A percentile compares a stretch with the other conserved stretches of the same genome.
Evolutionary conservation across 176 grass and related monocot species (phyloP).

Genomic region (Musa beccarii): DNA sequence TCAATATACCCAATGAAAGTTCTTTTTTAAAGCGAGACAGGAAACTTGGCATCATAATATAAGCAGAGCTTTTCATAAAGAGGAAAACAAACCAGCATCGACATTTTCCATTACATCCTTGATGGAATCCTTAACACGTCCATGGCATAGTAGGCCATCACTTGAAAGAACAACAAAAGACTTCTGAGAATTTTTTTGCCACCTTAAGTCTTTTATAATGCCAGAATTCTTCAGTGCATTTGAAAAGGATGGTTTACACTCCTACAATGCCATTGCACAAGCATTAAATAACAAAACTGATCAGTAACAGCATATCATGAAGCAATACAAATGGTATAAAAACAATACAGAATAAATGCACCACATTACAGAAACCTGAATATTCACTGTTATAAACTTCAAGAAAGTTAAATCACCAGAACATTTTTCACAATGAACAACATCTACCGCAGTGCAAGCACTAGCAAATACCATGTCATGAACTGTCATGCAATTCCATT

Average conservation of each 20-base stretch:
- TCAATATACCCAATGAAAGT: neutral
- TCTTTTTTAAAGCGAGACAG: neutral
- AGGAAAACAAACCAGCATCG: constrained; percentile 53
- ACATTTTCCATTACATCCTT: constrained; percentile 69
- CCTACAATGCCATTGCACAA: constrained; percentile 23
- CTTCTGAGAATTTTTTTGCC: constrained; percentile 47
- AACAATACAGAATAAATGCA: neutral
- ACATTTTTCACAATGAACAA: neutral
- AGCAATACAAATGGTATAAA: neutral
- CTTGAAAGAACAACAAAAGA: constrained; percentile 55
- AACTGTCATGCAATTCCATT: neutral
- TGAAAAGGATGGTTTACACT: constrained; percentile 43
- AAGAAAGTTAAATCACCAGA: too few species aligned
- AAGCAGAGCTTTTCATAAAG: neutral
- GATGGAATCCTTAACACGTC: constrained; percentile 34
- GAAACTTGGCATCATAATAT: constrained; percentile 3
- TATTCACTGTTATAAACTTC: neutral
- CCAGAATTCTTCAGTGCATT: constrained; percentile 34
- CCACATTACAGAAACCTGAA: neutral
- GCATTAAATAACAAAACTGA: neutral
- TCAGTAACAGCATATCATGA: neutral
- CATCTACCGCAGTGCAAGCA: neutral
- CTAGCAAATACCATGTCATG: neutral
- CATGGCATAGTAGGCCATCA: constrained; percentile 48
- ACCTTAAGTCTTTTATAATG: constrained; percentile 65